phyloP scores from a whole-genome alignment of 805 yeast species.

The Wickerhamomyces alni region DNA sequence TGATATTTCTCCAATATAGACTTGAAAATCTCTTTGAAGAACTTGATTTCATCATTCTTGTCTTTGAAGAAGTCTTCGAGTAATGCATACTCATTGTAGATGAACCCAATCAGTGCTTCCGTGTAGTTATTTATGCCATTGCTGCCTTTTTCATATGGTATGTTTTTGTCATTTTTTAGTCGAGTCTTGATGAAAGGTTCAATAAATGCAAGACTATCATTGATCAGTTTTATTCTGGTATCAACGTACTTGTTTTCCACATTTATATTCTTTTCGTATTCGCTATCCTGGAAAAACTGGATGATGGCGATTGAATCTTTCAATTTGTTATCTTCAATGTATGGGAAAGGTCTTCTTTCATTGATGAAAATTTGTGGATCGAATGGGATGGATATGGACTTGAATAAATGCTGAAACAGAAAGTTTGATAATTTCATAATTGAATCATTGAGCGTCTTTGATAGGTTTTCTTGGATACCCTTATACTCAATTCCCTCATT shows the following conservation, averaged over 20 bases:
- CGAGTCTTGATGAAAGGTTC: constrained; percentile 40
- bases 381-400: constrained; percentile 33
- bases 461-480: constrained; percentile 60
- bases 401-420: constrained; percentile 37
- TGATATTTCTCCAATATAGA: constrained; percentile 30
- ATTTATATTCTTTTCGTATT: constrained; percentile 14
- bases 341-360: constrained; percentile 36
- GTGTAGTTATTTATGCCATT: constrained; percentile 52
- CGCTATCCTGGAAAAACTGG: constrained; percentile 36
- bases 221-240: constrained; percentile 36
- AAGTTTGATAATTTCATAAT: constrained; percentile 48
- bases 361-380: constrained; percentile 38
- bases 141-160: constrained; percentile 55
- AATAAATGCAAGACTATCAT: constrained; percentile 37
- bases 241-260: constrained; percentile 31
- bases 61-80: constrained; percentile 36
- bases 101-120: constrained; percentile 42
- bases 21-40: constrained; percentile 28
- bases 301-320: constrained; percentile 36
- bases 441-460: constrained; percentile 47
- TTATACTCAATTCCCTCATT: constrained; percentile 39
- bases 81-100: constrained; percentile 45
- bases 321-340: constrained; percentile 29
- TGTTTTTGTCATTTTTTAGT: constrained; percentile 28
- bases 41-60: constrained; percentile 21